Percentiles rank a stretch among this genome's conserved stretches.
Evolutionary conservation across 2,329 filamentous ascomycete genomes (phyloP).

Genomic region (Ophiocordyceps camponoti-saundersi): DNA sequence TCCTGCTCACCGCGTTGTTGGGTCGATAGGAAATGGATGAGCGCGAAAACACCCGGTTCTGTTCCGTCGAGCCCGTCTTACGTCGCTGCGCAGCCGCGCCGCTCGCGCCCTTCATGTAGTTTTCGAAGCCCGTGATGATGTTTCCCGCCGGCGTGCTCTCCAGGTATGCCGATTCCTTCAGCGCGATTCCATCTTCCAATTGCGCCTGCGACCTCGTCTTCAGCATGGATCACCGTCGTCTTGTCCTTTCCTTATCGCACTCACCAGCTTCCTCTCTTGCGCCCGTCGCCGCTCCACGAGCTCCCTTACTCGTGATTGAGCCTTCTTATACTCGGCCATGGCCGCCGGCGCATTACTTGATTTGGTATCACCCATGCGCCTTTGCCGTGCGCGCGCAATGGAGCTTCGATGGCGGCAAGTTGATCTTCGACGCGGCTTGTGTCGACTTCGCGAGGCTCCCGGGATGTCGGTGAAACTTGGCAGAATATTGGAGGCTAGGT

Average conservation of each 20-base stretch:
- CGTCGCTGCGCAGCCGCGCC: constrained; percentile 46
- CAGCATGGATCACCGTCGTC: too few relatives aligned
- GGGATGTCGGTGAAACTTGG: background rate
- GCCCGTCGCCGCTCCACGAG: constrained; percentile 25
- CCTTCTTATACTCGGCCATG: constrained; percentile 31
- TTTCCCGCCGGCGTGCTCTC: constrained; percentile 83
- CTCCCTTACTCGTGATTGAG: constrained; percentile 29
- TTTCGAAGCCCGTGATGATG: constrained; percentile 95
- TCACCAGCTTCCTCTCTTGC: constrained; percentile 19
- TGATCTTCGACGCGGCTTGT: background rate
- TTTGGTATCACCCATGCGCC: constrained; percentile 18
- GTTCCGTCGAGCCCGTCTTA: constrained; percentile 47
- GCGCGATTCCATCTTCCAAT: constrained; percentile 65
- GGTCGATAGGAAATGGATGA: constrained; percentile 46
- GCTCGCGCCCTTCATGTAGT: constrained; percentile 80
- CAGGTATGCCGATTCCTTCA: constrained; percentile 74
- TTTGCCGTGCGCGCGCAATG: background rate
- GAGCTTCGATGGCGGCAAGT: background rate
- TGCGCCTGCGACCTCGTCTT: constrained; percentile 11
- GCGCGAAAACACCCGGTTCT: constrained; percentile 57
- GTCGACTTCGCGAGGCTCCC: background rate
- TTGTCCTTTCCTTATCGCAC: constrained; percentile 1
- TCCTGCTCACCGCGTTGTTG: constrained; percentile 15
- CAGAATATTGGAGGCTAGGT: background rate
- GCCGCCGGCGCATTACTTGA: constrained; percentile 13